These are phyloP conservation scores for Tilletia indica DNA, from an alignment of 1,284 basidiomycete species.

Conservation along the genomic window DNA sequence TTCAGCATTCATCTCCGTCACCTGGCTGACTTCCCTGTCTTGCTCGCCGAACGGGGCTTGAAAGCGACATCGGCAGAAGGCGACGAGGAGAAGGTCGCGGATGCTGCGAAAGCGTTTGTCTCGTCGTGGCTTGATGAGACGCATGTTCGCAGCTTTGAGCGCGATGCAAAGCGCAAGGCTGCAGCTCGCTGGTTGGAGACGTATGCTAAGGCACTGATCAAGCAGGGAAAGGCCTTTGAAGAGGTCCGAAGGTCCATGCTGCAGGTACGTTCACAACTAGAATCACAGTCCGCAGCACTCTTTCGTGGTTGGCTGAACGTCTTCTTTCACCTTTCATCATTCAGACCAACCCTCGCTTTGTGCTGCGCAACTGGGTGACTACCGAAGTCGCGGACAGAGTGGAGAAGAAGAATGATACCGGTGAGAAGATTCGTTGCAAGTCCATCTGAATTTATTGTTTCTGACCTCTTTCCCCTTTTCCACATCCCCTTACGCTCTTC, in stretches of 20 bases:
- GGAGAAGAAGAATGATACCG: conserved; percentile 44
- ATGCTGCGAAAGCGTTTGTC: conserved; percentile 27
- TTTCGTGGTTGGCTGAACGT: neutral
- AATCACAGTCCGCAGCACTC: too few species aligned
- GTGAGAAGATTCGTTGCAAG: neutral
- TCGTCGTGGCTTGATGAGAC: conserved; percentile 33
- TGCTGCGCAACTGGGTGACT: conserved; percentile 52
- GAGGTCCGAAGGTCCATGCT: neutral
- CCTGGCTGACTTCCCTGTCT: conserved; percentile 32
- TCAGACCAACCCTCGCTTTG: conserved; percentile 43
- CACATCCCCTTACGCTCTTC: too few species aligned
- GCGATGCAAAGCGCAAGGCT: conserved; percentile 29
- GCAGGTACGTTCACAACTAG: neutral
- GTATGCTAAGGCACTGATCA: conserved; percentile 35
- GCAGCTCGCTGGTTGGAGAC: conserved; percentile 35
- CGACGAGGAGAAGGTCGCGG: conserved; percentile 25
- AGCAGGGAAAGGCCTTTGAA: conserved; percentile 21
- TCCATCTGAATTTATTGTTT: neutral
- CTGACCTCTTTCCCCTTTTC: neutral
- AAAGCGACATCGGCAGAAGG: neutral
- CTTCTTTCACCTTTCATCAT: neutral
- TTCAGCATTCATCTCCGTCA: conserved; percentile 40
- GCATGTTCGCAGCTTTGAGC: conserved; percentile 27
- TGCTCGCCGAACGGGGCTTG: neutral
- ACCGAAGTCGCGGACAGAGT: conserved; percentile 46